Percentiles rank a stretch among this genome's conserved stretches.
Evolutionary conservation across 257 asterid species (phyloP).

Genomic region (Catharanthus roseus): DNA sequence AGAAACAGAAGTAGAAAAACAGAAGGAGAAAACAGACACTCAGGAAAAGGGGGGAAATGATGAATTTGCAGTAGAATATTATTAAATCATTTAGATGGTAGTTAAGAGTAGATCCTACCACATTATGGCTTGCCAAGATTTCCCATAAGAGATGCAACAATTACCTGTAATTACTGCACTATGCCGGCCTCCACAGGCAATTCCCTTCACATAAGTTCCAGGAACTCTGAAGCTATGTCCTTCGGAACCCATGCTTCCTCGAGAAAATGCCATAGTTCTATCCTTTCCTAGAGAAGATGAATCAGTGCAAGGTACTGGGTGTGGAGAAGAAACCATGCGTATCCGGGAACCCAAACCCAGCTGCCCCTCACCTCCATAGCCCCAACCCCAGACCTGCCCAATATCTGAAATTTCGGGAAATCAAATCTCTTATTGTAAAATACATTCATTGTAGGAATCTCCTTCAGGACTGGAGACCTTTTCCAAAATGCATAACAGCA

Average conservation of each 20-base stretch:
- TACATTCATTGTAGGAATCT: constrained; percentile 4
- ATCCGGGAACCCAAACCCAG: constrained; percentile 91
- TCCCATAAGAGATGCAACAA: background rate
- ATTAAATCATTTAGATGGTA: background rate
- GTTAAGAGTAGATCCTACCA: background rate
- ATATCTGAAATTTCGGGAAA: constrained; percentile 59
- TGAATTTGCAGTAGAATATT: background rate
- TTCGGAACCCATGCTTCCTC: constrained; percentile 51
- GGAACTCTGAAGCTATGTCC: constrained; percentile 66
- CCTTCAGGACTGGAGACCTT: background rate
- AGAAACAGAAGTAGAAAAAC: background rate
- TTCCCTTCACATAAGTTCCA: constrained; percentile 70
- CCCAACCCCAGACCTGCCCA: constrained; percentile 99
- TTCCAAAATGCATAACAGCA: background rate
- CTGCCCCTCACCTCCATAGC: constrained; percentile 99
- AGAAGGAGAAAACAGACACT: background rate
- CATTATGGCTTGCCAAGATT: no score
- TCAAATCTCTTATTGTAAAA: constrained; percentile 21
- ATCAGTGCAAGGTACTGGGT: constrained; percentile 84
- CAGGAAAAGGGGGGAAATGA: background rate
- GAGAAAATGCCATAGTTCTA: constrained; percentile 46
- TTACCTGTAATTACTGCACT: constrained; percentile 93
- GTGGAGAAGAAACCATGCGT: constrained; percentile 96
- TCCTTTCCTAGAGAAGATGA: constrained; percentile 46
- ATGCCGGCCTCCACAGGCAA: constrained; percentile 98